phyloP scores from a whole-genome alignment of 495 filamentous ascomycete species.

The Penicillium longicatenatum region DNA sequence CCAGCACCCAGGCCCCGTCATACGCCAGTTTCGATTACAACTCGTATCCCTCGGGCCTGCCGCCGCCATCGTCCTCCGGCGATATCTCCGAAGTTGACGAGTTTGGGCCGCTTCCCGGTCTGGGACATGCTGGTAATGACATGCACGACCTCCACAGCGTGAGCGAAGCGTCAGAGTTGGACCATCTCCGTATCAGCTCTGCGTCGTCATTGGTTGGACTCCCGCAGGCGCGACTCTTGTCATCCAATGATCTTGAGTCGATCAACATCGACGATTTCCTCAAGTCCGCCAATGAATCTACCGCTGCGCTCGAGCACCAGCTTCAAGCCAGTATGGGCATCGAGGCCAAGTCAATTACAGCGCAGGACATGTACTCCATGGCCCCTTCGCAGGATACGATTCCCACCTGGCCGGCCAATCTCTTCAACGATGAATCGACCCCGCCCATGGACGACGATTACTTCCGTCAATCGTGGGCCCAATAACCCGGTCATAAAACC shows the following conservation, averaged over 20 bases:
- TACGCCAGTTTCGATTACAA: constrained; percentile 68
- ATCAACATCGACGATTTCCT: constrained; percentile 67
- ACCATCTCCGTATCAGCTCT: constrained; percentile 54
- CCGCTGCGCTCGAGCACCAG: constrained; percentile 49
- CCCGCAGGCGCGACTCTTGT: constrained; percentile 52
- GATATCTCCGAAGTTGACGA: constrained; percentile 78
- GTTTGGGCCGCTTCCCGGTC: constrained; percentile 43
- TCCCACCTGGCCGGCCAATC: constrained; percentile 39
- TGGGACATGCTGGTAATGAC: constrained; percentile 37
- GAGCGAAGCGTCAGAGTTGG: constrained; percentile 57
- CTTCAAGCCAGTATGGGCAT: constrained; percentile 47
- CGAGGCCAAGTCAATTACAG: constrained; percentile 38
- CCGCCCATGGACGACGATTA: constrained; percentile 39
- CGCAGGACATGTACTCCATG: constrained; percentile 38
- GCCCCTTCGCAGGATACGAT: constrained; percentile 36
- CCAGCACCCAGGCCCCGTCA: constrained; percentile 69
- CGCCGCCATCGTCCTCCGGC: constrained; percentile 69
- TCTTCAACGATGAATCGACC: constrained; percentile 38
- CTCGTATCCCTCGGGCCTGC: constrained; percentile 50
- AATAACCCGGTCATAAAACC: constrained; percentile 20
- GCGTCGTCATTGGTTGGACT: constrained; percentile 56
- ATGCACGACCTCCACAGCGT: constrained; percentile 50
- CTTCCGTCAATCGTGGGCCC: constrained; percentile 40
- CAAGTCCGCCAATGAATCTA: constrained; percentile 51
- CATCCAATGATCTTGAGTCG: constrained; percentile 55